Percentiles rank a stretch among this genome's conserved stretches.
Conservation (phyloP, 2,329 filamentous ascomycete species). For the Pyrenophora tritici-repentis region DNA sequence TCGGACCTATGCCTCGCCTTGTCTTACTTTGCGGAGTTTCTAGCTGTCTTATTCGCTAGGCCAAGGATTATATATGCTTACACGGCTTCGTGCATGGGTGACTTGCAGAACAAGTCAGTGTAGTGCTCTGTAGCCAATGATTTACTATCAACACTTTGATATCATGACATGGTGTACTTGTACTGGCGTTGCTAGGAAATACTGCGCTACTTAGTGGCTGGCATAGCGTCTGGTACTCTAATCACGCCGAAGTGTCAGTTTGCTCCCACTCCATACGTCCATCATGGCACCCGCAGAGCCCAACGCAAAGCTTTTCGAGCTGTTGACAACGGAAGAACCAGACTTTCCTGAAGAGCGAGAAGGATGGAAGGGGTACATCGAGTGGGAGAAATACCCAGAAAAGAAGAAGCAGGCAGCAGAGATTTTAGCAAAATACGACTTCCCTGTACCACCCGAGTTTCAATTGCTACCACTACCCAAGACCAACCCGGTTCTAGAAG, state of each 20-base stretch:
- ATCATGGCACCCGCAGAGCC: slow-evolving; percentile 43
- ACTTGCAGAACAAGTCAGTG: slow-evolving; percentile 1
- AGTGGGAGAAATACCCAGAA: slow-evolving; percentile 60
- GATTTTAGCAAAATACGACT: slow-evolving; percentile 58
- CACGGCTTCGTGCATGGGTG: slow-evolving; percentile 4
- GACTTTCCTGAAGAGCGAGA: slow-evolving; percentile 51
- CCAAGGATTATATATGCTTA: not conserved
- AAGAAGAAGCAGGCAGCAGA: slow-evolving; percentile 66
- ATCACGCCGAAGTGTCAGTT: not conserved
- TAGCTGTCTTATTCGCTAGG: slow-evolving; percentile 8
- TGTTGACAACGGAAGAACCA: slow-evolving; percentile 31
- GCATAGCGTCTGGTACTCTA: not conserved
- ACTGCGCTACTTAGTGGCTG: not conserved
- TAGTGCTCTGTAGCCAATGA: slow-evolving; percentile 2
- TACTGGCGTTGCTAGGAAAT: not conserved
- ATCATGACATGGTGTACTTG: slow-evolving; percentile 15
- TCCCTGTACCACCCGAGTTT: slow-evolving; percentile 55
- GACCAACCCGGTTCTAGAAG: slow-evolving; percentile 52
- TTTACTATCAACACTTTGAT: slow-evolving; percentile 11
- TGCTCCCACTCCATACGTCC: not conserved
- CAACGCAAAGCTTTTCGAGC: slow-evolving; percentile 33
- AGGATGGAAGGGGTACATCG: slow-evolving; percentile 63
- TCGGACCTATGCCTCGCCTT: not conserved
- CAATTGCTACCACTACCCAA: slow-evolving; percentile 50
- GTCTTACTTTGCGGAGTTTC: not conserved